These are phyloP conservation scores for Austroboletus novae-zelandiae DNA, from an alignment of 1,284 basidiomycete species.

Conservation along the genomic window DNA sequence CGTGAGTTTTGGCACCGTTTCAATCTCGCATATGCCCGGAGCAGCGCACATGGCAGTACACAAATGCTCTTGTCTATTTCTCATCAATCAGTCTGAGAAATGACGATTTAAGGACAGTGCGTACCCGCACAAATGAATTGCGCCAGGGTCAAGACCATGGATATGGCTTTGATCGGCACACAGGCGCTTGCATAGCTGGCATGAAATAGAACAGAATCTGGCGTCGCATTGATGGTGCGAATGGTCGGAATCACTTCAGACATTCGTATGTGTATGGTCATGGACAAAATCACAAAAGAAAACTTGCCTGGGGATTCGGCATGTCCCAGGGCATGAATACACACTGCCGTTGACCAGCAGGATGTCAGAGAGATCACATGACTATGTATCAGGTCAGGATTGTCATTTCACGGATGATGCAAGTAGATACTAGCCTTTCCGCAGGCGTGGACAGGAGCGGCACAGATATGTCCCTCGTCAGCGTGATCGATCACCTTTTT, in stretches of 20 bases:
- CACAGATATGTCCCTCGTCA: slow-evolving; percentile 51
- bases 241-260: slow-evolving; percentile 42
- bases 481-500: slow-evolving; percentile 41
- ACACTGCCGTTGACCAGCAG: slow-evolving; percentile 29
- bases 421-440: slow-evolving; percentile 39
- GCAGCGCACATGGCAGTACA: slow-evolving; percentile 44
- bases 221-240: slow-evolving; percentile 48
- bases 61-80: slow-evolving; percentile 45
- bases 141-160: slow-evolving; percentile 42
- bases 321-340: slow-evolving; percentile 44
- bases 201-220: slow-evolving; percentile 51
- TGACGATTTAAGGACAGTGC: slow-evolving; percentile 16
- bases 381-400: slow-evolving; percentile 30
- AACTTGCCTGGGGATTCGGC: slow-evolving; percentile 42
- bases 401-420: too few species aligned
- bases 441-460: slow-evolving; percentile 53
- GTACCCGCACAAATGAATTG: slow-evolving; percentile 60
- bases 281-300: too few species aligned
- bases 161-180: slow-evolving; percentile 51
- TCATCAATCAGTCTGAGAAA: neutral
- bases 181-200: slow-evolving; percentile 52
- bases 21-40: slow-evolving; percentile 54
- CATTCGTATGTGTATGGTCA: neutral
- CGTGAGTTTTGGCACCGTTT: slow-evolving; percentile 53
- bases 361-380: slow-evolving; percentile 43